Evolutionary conservation across 2,329 filamentous ascomycete genomes (phyloP).

Genomic region (Aspergillus sp.): DNA sequence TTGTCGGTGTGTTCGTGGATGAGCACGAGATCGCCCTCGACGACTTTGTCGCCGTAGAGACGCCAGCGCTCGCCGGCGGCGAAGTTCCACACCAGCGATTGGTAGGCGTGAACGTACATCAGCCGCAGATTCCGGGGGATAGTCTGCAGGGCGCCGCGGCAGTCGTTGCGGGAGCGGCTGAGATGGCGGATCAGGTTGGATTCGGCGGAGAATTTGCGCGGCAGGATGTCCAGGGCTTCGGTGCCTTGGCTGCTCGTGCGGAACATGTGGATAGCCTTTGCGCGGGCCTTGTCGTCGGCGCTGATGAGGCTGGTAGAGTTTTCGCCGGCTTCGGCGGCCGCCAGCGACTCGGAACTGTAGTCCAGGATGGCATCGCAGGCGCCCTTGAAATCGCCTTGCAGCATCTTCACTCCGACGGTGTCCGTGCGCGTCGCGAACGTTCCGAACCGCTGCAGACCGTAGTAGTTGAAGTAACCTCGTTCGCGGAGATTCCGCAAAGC

Average conservation of each 20-base stretch:
- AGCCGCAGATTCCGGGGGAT: constrained; percentile 80
- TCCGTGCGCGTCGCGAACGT: constrained; percentile 85
- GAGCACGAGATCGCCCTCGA: constrained; percentile 83
- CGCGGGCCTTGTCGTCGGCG: constrained; percentile 75
- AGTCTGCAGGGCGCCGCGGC: constrained; percentile 73
- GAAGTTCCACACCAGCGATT: constrained; percentile 91
- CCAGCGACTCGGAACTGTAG: constrained; percentile 65
- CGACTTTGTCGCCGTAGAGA: constrained; percentile 68
- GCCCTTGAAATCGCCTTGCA: constrained; percentile 76
- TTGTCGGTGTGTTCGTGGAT: constrained; percentile 58
- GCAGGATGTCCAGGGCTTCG: constrained; percentile 67
- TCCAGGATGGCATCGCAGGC: constrained; percentile 76
- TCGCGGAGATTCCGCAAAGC: constrained; percentile 66
- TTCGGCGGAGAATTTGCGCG: constrained; percentile 80
- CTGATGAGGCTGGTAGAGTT: constrained; percentile 53
- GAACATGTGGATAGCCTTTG: constrained; percentile 76
- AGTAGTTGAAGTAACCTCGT: constrained; percentile 95
- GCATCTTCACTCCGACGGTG: constrained; percentile 76
- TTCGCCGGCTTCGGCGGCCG: constrained; percentile 51
- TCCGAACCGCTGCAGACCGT: constrained; percentile 94
- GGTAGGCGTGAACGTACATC: constrained; percentile 97
- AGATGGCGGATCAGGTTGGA: constrained; percentile 76
- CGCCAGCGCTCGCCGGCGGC: constrained; percentile 79
- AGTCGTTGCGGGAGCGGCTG: constrained; percentile 61
- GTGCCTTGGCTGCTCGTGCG: constrained; percentile 58